Evolutionary conservation across 768 basidiomycete genomes (phyloP), one percentile per base, ranked within the genome.

Genomic region (Rhizopogon roseolus): DNA sequence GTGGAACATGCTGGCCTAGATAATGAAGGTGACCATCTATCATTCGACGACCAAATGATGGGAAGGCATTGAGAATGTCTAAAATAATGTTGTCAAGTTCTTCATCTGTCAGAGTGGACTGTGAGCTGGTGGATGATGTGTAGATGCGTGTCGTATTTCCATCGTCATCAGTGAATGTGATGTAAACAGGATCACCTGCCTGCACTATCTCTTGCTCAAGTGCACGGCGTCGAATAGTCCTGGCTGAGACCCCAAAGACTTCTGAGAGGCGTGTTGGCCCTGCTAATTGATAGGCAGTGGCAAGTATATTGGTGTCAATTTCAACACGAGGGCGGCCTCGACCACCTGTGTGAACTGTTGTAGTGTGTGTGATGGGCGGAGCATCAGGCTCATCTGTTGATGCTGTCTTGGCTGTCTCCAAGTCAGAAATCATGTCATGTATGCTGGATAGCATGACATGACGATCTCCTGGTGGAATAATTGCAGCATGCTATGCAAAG

Each of bases 301-400:
- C 50, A 36, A 51, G 50, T n/a, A 51, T 17, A 40, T 36, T 28
- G n/a, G 17, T 39, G 38, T 51, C 36, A 41, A 51, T 41, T 28
- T 51, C 50, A 17, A 42, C 39, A 17, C 50, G 25, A n/a, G 50
- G 50, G 17, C 50, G 50, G 13, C 50, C 50, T 49, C 28, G 34
- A 17, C 34, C 22, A 16, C 50, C 50, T 42, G 28, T 16, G 10
- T 45, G 50, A 25, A 29, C 29, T 4, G 3, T 29, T 29, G 29
- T 29, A 29, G 29, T 29, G 29, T 29, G 29, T 29, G 29, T 25
- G n/a, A n/a, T n/a, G 29, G 45, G 29, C 16, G 45, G 45, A 48
- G 45, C 19, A 48, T 48, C 45, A 17, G 45, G 45, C 29, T 48
- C 22, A 34, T 50, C 49, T 14, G 29, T 25, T 3, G 49, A 50